Evolutionary conservation across 2,329 filamentous ascomycete species (phyloP), one percentile per base, ranked within the genome.

Genomic region (Ophiocordyceps camponoti-leonardi): DNA sequence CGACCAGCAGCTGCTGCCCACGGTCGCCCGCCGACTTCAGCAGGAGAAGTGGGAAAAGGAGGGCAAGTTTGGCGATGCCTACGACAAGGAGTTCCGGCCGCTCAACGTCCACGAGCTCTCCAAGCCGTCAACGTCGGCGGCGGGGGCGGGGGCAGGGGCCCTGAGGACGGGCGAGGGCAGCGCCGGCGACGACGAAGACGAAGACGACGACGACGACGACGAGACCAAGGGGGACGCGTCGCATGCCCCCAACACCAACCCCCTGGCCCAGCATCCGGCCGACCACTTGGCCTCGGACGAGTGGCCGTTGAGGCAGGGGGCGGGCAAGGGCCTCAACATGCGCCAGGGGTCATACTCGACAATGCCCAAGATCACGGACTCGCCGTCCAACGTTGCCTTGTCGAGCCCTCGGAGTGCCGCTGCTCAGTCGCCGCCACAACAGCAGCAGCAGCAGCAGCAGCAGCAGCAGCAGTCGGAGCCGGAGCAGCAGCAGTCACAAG

Each of bases 11-110:
- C 79, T 98, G 45, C 77, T 98, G 12, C 92, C 92, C 1, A 96
- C 92, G 0, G 87, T 96, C 50, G 92, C 92, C 13, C 86, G 83
- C 56, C 76, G 86, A 46, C 73, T 96, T 61, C 85, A 92, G 61
- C 90, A 95, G 65, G 87, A 95, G 61, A 85, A 90, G 61, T 95
- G 87, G 88, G 87, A 93, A 63, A 84, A 80, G 54, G 86, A 95
- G 61, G 88, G 88, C 50, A 86, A 85, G 51, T 84, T 86, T 50
- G 86, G 86, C 4, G 85, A 77, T 48, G 72, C 82, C 23, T 95
- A 94, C 59, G 88, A 94, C 64, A 84, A 79, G 50, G 81, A 94
- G 48, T 92, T 95, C 65, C 79, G 83, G 18, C 81, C 88, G 6
- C 67, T 96, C 50, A 92, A 84, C 35, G 75, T 83, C 43, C 75